Conservation (phyloP, 1,284 basidiomycete genomes). For the Naganishia liquefaciens region DNA sequence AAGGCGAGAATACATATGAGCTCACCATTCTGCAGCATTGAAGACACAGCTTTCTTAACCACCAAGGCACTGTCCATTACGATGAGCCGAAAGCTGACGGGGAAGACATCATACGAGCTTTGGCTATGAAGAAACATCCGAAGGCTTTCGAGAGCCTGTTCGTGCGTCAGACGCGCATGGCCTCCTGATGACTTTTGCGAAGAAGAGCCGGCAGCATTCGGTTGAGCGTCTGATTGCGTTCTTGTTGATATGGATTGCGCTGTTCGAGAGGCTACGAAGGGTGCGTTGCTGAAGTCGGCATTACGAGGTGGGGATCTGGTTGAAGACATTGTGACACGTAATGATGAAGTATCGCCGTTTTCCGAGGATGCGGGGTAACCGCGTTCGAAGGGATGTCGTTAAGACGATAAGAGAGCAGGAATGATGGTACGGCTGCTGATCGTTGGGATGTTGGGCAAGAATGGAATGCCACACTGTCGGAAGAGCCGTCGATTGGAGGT, state of each 20-base stretch:
- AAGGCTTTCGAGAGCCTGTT: conserved; percentile 73
- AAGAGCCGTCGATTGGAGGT: background rate
- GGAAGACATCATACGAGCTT: conserved; percentile 91
- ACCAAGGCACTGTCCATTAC: conserved; percentile 92
- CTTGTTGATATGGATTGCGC: background rate
- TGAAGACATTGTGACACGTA: conserved; percentile 8
- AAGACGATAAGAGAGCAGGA: background rate
- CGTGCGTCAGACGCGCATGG: conserved; percentile 56
- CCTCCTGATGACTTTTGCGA: conserved; percentile 12
- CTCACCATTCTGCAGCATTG: conserved; percentile 81
- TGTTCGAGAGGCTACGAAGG: conserved; percentile 3
- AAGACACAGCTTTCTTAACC: conserved; percentile 88
- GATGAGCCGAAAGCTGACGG: conserved; percentile 92
- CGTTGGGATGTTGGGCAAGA: background rate
- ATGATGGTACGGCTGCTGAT: background rate
- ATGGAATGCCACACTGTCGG: background rate
- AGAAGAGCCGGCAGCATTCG: background rate
- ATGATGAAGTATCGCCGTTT: background rate
- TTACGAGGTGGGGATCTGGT: conserved; percentile 12
- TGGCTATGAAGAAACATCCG: conserved; percentile 79
- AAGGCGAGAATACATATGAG: conserved; percentile 22
- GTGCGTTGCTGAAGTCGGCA: conserved; percentile 8
- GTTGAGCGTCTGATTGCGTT: background rate
- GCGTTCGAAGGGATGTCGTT: background rate
- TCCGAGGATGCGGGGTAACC: background rate